A percentile compares a stretch with the other conserved stretches of the same genome.
These are phyloP conservation scores for Glarea lozoyensis DNA, from an alignment of 495 filamentous ascomycete genomes.

Conservation along the genomic window DNA sequence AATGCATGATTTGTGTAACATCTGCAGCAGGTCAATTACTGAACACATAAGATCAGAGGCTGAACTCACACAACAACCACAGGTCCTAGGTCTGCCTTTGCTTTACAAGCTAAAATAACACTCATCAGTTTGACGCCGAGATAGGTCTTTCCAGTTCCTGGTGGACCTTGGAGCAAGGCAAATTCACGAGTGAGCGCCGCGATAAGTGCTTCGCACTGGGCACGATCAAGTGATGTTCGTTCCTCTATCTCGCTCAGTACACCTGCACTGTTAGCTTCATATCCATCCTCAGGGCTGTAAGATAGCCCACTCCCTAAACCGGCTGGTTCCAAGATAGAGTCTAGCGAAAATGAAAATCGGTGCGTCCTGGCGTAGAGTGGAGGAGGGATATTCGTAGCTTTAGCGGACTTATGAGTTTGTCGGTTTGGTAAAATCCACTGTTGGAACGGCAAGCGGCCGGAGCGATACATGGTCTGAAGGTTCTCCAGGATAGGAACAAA, in stretches of 20 bases:
- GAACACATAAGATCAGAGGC: no score
- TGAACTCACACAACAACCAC: no score
- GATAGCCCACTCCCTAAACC: no score
- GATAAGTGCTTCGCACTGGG: slow-evolving; percentile 49
- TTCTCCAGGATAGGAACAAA: slow-evolving; percentile 60
- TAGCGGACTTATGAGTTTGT: no score
- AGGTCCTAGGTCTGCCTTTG: slow-evolving; percentile 42
- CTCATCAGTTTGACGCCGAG: slow-evolving; percentile 41
- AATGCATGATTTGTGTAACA: slow-evolving; percentile 69
- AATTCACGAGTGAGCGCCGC: slow-evolving; percentile 44
- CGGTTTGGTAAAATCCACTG: slow-evolving; percentile 42
- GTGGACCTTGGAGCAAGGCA: slow-evolving; percentile 70
- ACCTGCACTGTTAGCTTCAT: slow-evolving; percentile 30
- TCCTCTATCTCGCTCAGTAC: slow-evolving; percentile 27
- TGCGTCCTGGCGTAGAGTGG: slow-evolving; percentile 42
- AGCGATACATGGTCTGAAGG: slow-evolving; percentile 48
- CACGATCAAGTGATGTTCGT: slow-evolving; percentile 49
- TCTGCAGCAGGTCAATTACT: no score
- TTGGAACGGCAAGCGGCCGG: slow-evolving; percentile 47
- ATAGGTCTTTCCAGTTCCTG: slow-evolving; percentile 66
- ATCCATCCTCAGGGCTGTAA: slow-evolving; percentile 24
- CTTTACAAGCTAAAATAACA: slow-evolving; percentile 50
- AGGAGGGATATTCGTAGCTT: slow-evolving; percentile 28
- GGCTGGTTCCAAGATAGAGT: slow-evolving; percentile 36
- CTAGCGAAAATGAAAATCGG: slow-evolving; percentile 46